Evolutionary conservation across 495 filamentous ascomycete genomes (phyloP).

Genomic region (Hypoxylon intermedium): DNA sequence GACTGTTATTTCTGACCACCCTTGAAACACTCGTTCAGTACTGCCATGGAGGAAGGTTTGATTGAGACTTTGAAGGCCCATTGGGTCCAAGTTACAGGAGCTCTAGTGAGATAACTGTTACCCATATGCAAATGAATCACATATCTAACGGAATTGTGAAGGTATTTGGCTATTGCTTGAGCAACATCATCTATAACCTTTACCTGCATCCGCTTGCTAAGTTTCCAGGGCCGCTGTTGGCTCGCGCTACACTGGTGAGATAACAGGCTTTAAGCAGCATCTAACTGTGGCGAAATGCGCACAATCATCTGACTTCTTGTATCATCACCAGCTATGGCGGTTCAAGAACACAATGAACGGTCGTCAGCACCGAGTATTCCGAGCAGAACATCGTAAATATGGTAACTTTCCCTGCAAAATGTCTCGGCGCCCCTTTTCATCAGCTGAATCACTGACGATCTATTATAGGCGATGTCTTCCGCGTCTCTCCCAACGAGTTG

Average conservation of each 20-base stretch:
- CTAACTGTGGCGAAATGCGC: no score
- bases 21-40: background rate
- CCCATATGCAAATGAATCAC: background rate
- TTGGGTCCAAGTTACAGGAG: conserved; percentile 10
- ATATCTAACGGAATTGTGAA: background rate
- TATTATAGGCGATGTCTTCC: conserved; percentile 46
- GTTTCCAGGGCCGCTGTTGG: conserved; percentile 52
- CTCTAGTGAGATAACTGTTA: conserved; percentile 7
- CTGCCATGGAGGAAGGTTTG: conserved; percentile 5
- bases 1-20: background rate
- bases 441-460: background rate
- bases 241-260: conserved; percentile 39
- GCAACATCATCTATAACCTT: conserved; percentile 48
- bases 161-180: background rate
- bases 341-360: conserved; percentile 15
- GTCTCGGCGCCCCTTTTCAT: background rate
- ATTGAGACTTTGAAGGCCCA: conserved; percentile 7
- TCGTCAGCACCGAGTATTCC: no score
- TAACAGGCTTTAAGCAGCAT: background rate
- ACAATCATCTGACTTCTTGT: background rate
- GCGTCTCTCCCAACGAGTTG: conserved; percentile 55
- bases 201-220: conserved; percentile 52
- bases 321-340: conserved; percentile 25
- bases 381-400: conserved; percentile 23
- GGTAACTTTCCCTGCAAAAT: background rate